Evolutionary conservation across 2,329 filamentous ascomycete genomes (phyloP), one percentile per base, ranked within the genome.

Genomic region (Catunica adiposa): DNA sequence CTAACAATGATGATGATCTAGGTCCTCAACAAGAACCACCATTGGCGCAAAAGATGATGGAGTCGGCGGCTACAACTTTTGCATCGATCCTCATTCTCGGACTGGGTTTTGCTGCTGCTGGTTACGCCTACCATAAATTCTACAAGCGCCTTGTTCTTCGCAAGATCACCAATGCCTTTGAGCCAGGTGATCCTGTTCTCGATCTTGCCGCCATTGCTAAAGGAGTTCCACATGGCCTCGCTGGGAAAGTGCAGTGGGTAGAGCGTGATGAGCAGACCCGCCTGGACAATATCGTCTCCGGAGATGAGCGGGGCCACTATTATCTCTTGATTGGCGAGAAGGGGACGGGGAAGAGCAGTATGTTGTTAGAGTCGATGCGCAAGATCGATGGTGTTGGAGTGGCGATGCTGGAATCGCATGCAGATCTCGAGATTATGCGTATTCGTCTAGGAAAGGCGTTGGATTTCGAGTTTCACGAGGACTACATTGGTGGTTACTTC

Each of bases 391-490:
- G 89, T 3, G 84, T 92, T 59, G 87, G 87, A 22, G 83, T 90
- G 47, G 84, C 89, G 61, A 95, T 98, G 87, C 86, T 97, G 64
- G 92, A 98, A 69, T 89, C 90, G 1, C 92, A 98, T 68, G 84
- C 89, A 3, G 89, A 98, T 66, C 77, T 89, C 1, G 92, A 98
- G 64, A 94, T 98, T 58, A 94, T 98, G 66, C 84, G 92, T 17
- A 84, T 96, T 46, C 79, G 92, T 3, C 77, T 98, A 2, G 92
- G 92, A 25, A 96, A 95, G 66, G 88, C 89, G 1, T 74, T 98
- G 42, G 89, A 98, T 66, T 98, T 89, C 66, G 92, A 98, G 66
- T 98, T 86, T 63, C 88, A 97, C 65, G 92, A 97, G 70, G 92
- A 98, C 71, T 96, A 94, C 64, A 96, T 98, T 60, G 92, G 92